Conservation (phyloP, 2,329 filamentous ascomycete species). For the Claviceps africana region DNA sequence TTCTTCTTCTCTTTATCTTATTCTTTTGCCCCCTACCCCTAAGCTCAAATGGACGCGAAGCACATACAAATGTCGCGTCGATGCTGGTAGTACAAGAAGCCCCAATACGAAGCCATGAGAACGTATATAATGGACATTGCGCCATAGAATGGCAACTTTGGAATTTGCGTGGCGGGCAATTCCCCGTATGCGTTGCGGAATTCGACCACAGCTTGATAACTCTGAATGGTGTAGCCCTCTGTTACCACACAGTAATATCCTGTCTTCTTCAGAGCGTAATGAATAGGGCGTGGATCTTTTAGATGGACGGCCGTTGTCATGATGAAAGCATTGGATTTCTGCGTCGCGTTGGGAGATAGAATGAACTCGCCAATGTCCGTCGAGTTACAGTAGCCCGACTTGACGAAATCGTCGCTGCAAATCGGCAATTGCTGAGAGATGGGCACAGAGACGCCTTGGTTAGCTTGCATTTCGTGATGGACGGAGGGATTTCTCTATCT, state of each 20-base stretch:
- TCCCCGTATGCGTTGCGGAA: constrained; percentile 96
- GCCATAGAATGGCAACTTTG: constrained; percentile 94
- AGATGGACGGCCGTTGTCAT: constrained; percentile 71
- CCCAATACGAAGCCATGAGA: constrained; percentile 73
- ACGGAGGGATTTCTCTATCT: background rate
- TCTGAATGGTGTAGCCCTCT: constrained; percentile 48
- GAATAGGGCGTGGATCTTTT: constrained; percentile 57
- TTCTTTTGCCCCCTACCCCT: too few relatives aligned
- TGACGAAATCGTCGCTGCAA: constrained; percentile 60
- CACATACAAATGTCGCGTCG: constrained; percentile 70
- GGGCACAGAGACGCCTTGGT: background rate
- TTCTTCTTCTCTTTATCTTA: background rate
- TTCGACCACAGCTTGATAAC: constrained; percentile 71
- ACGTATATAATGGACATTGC: constrained; percentile 89
- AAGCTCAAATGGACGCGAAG: background rate
- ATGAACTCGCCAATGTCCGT: constrained; percentile 79
- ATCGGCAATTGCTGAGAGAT: constrained; percentile 34
- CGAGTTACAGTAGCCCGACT: constrained; percentile 56
- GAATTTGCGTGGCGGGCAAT: constrained; percentile 85
- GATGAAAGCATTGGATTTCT: constrained; percentile 56
- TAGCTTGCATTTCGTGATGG: background rate
- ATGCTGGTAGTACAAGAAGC: constrained; percentile 88
- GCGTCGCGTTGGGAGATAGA: constrained; percentile 59
- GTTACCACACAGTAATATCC: constrained; percentile 94
- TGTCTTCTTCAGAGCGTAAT: constrained; percentile 76